Evolutionary conservation across 345 rosid genomes (phyloP).

Genomic region (Syzygium aromaticum): DNA sequence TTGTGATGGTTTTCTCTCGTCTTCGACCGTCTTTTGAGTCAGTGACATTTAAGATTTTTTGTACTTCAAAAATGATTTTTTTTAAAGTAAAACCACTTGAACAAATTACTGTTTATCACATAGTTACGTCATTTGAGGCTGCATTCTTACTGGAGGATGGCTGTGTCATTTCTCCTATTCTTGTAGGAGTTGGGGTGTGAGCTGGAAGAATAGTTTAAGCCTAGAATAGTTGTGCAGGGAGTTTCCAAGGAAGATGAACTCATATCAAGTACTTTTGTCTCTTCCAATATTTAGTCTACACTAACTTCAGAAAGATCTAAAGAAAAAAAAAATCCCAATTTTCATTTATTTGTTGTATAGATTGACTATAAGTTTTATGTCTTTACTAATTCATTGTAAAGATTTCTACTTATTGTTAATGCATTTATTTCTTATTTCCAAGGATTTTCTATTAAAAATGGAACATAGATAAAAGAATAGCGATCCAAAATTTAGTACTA

Average conservation of each 20-base stretch:
- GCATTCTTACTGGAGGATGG: too few species aligned
- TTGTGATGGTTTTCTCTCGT: background rate
- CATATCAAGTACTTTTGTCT: background rate
- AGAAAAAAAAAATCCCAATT: background rate
- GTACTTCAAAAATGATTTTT: too few species aligned
- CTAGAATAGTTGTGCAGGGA: background rate
- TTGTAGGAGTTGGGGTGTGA: too few species aligned
- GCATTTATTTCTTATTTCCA: background rate
- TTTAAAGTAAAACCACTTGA: too few species aligned
- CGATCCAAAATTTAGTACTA: background rate
- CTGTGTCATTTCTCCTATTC: too few species aligned
- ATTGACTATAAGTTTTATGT: background rate
- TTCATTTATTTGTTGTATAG: background rate
- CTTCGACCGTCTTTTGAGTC: background rate
- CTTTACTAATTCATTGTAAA: background rate
- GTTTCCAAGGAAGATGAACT: background rate
- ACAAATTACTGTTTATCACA: too few species aligned
- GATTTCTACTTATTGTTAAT: background rate
- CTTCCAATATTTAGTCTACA: background rate
- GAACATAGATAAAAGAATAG: background rate
- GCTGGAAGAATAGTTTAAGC: too few species aligned
- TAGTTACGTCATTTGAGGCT: too few species aligned
- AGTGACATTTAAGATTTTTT: too few species aligned
- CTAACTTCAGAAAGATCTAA: background rate
- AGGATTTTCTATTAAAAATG: background rate